Percentiles rank a stretch among this genome's conserved stretches.
Evolutionary conservation across 192 early-diverging fungal genomes (phyloP).

Genomic region (Chytriomyces sp.): DNA sequence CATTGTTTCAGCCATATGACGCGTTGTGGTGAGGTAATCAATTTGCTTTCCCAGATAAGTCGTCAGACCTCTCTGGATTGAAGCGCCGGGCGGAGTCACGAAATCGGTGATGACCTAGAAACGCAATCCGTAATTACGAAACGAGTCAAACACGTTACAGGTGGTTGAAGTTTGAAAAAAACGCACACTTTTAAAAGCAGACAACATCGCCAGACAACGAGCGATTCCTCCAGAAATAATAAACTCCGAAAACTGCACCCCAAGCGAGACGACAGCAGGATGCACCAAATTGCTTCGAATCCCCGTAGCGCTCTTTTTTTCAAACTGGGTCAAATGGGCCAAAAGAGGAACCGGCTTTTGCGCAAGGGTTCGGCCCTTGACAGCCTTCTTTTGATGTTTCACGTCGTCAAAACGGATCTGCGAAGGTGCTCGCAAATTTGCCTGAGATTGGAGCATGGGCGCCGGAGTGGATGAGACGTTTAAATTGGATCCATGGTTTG

Average conservation of each 20-base stretch:
- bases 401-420: slow-evolving; percentile 38
- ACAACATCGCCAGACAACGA: slow-evolving; percentile 85
- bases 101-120: slow-evolving; percentile 89
- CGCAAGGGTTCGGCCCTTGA: slow-evolving; percentile 37
- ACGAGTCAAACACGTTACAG: not conserved
- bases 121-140: not conserved
- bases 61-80: slow-evolving; percentile 80
- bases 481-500: not conserved
- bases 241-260: slow-evolving; percentile 83
- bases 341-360: slow-evolving; percentile 69
- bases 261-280: slow-evolving; percentile 83
- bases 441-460: slow-evolving; percentile 11
- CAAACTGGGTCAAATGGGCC: slow-evolving; percentile 74
- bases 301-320: slow-evolving; percentile 45
- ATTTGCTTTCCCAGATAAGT: slow-evolving; percentile 88
- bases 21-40: slow-evolving; percentile 80
- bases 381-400: slow-evolving; percentile 33
- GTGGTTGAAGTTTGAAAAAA: slow-evolving; percentile 13
- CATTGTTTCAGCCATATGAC: slow-evolving; percentile 93
- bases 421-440: slow-evolving; percentile 22
- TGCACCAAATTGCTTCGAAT: slow-evolving; percentile 67
- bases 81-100: slow-evolving; percentile 77
- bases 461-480: slow-evolving; percentile 5
- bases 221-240: slow-evolving; percentile 92
- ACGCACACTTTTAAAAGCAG: slow-evolving; percentile 78